Evolutionary conservation across 2,329 filamentous ascomycete species (phyloP), one percentile per base, ranked within the genome.

Genomic region (Kalmusia sp.): DNA sequence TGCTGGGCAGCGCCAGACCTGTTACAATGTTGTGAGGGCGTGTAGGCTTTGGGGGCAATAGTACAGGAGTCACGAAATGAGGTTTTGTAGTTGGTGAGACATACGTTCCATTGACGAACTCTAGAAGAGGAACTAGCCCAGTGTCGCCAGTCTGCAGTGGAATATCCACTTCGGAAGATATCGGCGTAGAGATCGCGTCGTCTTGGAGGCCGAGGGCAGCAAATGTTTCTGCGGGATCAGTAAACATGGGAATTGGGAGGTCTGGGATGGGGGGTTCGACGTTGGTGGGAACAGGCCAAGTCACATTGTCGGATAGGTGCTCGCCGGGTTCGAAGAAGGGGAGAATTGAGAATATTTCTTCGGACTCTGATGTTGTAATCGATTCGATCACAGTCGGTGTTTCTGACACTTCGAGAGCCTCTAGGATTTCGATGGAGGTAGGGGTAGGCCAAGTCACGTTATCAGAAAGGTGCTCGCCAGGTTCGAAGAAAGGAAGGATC

Each of bases 261-360:
- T 40, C 34, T 1, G 34, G 47, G 14, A 51, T 11, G 6, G 35
- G 6, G 12, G 21, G 30, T 12, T 24, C 34, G 17, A 45, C 27
- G 4, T 28, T 40, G 17, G 40, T 51, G 6, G 39, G 48, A 3
- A 22, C 27, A 5, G 48, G 39, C 22, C 15, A 27, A 2, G 50
- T 44, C 5, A 52, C 37, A 24, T 52, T 52, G 22, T 52, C 50
- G 14, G 50, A 47, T 4, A 53, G 24, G n/a, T 53, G 30, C 37
- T 44, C 15, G 12, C 51, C 44, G 5, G 27, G 30, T 6, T 25
- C 27, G 9, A 48, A 9, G 21, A 33, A 27, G 14, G 48, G 48
- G 2, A 50, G 38, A 2, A 50, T 50, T 2, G 27, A 43, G 2
- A 44, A 19, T 1, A 12, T 22, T 27, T 30, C 27, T 4, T 33